These are phyloP conservation scores for Nakazawaea ambrosiae DNA, from an alignment of 805 yeast genomes.

Conservation along the genomic window DNA sequence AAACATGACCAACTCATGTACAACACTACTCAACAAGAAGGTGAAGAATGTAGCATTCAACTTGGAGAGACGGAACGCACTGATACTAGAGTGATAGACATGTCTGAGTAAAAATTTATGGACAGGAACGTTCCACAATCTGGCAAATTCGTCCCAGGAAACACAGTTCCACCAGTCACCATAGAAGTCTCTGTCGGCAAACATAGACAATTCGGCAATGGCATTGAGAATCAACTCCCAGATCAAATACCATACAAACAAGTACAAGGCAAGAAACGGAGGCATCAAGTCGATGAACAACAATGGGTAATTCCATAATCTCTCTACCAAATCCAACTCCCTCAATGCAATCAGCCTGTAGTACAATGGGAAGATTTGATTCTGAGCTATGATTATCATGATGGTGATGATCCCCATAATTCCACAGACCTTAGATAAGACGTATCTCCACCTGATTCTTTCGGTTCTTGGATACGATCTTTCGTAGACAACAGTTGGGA, in stretches of 20 bases:
- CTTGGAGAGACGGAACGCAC: conserved; percentile 63
- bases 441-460: conserved; percentile 60
- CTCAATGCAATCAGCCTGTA: conserved; percentile 50
- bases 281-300: conserved; percentile 70
- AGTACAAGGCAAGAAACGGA: conserved; percentile 67
- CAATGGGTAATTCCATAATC: conserved; percentile 43
- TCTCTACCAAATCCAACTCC: conserved; percentile 36
- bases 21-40: conserved; percentile 68
- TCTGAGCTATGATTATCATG: conserved; percentile 77
- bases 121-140: conserved; percentile 94
- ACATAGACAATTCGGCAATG: conserved; percentile 80
- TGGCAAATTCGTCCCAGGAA: conserved; percentile 88
- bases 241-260: conserved; percentile 78
- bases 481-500: conserved; percentile 83
- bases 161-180: conserved; percentile 98
- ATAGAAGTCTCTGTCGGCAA: conserved; percentile 89
- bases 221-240: conserved; percentile 94
- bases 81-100: conserved; percentile 86
- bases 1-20: conserved; percentile 92
- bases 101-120: conserved; percentile 85
- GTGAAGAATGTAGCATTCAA: conserved; percentile 68
- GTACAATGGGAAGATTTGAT: conserved; percentile 67
- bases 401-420: conserved; percentile 80
- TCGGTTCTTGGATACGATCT: conserved; percentile 75
- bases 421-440: conserved; percentile 64